phyloP scores from a whole-genome alignment of 352 stramenopile genomes.

The Phytophthora pini region DNA sequence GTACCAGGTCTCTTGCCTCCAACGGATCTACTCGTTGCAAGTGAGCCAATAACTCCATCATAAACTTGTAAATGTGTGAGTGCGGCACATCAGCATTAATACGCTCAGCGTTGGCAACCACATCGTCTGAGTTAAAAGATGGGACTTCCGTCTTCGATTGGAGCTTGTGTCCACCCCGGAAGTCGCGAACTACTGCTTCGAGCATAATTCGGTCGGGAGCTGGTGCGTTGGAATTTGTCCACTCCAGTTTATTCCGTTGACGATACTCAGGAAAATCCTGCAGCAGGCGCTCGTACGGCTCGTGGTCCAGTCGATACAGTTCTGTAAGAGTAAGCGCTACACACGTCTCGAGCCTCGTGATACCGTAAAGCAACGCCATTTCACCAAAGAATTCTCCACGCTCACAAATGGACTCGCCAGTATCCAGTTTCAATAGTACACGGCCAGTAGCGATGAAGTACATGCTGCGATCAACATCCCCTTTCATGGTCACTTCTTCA shows the following conservation, averaged over 20 bases:
- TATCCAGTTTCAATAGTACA: slow-evolving; percentile 67
- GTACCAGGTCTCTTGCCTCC: slow-evolving; percentile 63
- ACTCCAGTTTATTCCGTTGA: slow-evolving; percentile 49
- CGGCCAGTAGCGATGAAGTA: slow-evolving; percentile 80
- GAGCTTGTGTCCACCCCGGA: slow-evolving; percentile 12
- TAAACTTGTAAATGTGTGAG: slow-evolving; percentile 61
- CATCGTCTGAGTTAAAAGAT: slow-evolving; percentile 5
- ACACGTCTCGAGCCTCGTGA: slow-evolving; percentile 71
- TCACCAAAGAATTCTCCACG: slow-evolving; percentile 73
- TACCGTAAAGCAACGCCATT: slow-evolving; percentile 63
- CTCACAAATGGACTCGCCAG: slow-evolving; percentile 59
- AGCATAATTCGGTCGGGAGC: slow-evolving; percentile 27
- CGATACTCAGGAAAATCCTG: slow-evolving; percentile 77
- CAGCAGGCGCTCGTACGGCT: slow-evolving; percentile 67
- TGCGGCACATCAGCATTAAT: slow-evolving; percentile 56
- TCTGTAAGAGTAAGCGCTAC: slow-evolving; percentile 62
- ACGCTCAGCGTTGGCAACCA: slow-evolving; percentile 31
- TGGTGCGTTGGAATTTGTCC: slow-evolving; percentile 43
- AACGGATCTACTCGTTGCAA: slow-evolving; percentile 52
- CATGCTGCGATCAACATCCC: slow-evolving; percentile 82
- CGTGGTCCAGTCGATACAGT: slow-evolving; percentile 73
- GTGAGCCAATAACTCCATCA: slow-evolving; percentile 60
- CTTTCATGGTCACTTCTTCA: slow-evolving; percentile 71
- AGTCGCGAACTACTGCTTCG: slow-evolving; percentile 16
- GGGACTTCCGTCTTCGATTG: slow-evolving; percentile 3